Evolutionary conservation across 225 moss, liverwort and hornwort species (phyloP).

Genomic region (Sphagnum contortum): DNA sequence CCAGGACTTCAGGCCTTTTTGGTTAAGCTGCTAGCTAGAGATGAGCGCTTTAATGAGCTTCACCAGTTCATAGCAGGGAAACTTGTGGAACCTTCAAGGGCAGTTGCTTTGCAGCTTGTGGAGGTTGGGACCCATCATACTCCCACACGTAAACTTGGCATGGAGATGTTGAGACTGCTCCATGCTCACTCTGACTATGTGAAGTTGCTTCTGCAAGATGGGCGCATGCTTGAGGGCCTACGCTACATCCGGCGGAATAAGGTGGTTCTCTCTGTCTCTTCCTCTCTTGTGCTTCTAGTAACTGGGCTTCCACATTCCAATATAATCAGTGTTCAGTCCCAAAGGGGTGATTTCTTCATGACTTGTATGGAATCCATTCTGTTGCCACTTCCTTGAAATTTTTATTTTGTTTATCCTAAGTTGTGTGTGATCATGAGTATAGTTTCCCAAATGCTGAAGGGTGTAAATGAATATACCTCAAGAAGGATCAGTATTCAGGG

Average conservation of each 20-base stretch:
- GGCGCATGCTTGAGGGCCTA: slow-evolving; percentile 74
- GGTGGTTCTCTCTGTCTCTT: slow-evolving; percentile 22
- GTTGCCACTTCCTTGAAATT: no score
- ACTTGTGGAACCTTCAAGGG: slow-evolving; percentile 70
- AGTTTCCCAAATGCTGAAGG: no score
- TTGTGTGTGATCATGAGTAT: no score
- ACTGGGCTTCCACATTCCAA: no score
- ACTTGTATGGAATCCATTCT: no score
- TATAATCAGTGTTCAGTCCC: no score
- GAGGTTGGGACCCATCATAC: slow-evolving; percentile 59
- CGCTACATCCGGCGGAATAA: slow-evolving; percentile 77
- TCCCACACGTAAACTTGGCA: slow-evolving; percentile 58
- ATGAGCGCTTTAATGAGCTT: slow-evolving; percentile 71
- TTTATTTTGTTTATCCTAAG: no score
- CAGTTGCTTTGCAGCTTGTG: slow-evolving; percentile 78
- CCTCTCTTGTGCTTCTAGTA: neutral
- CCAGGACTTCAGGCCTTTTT: slow-evolving; percentile 70
- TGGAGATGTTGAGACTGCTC: slow-evolving; percentile 90
- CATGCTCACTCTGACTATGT: slow-evolving; percentile 83
- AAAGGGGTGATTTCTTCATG: no score
- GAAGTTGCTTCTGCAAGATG: slow-evolving; percentile 67
- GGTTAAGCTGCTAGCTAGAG: slow-evolving; percentile 75
- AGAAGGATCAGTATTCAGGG: no score
- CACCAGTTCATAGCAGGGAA: slow-evolving; percentile 73
- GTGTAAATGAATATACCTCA: no score